Conservation (phyloP, 1,284 basidiomycete genomes). For the Cryptococcus depauperatus region DNA sequence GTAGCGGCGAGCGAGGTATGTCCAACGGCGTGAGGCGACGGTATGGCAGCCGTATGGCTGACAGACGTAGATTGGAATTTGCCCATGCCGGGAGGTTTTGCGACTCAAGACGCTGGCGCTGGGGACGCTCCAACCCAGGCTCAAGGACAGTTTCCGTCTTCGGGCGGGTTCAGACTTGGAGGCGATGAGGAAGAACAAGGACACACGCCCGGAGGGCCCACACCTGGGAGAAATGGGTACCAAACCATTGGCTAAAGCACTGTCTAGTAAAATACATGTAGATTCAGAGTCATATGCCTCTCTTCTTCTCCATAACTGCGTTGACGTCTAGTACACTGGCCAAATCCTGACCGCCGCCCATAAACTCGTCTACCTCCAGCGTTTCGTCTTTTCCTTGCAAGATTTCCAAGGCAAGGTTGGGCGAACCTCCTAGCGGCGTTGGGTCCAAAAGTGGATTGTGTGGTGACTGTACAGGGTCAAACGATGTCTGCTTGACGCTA, state of each 20-base stretch:
- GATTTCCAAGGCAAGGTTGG: constrained; percentile 82
- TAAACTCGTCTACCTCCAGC: constrained; percentile 65
- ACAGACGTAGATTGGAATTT: constrained; percentile 8
- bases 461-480: constrained; percentile 14
- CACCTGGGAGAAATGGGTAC: constrained; percentile 14
- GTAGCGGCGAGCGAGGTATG: too few relatives aligned
- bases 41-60: not conserved
- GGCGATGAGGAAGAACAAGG: constrained; percentile 23
- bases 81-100: constrained; percentile 11
- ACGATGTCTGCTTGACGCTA: constrained; percentile 7
- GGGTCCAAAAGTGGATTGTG: constrained; percentile 37
- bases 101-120: not conserved
- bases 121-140: not conserved
- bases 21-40: too few relatives aligned
- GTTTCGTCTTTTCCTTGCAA: constrained; percentile 80
- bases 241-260: constrained; percentile 11
- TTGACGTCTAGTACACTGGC: constrained; percentile 37
- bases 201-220: constrained; percentile 5
- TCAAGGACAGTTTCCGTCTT: constrained; percentile 17
- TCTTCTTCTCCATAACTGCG: constrained; percentile 37
- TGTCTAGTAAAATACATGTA: not conserved
- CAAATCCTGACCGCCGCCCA: constrained; percentile 41
- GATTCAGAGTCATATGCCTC: constrained; percentile 24
- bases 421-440: constrained; percentile 38
- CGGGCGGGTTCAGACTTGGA: constrained; percentile 27